Base-by-base conservation (phyloP, 768 basidiomycete genomes). In the Suillus luteus region DNA sequence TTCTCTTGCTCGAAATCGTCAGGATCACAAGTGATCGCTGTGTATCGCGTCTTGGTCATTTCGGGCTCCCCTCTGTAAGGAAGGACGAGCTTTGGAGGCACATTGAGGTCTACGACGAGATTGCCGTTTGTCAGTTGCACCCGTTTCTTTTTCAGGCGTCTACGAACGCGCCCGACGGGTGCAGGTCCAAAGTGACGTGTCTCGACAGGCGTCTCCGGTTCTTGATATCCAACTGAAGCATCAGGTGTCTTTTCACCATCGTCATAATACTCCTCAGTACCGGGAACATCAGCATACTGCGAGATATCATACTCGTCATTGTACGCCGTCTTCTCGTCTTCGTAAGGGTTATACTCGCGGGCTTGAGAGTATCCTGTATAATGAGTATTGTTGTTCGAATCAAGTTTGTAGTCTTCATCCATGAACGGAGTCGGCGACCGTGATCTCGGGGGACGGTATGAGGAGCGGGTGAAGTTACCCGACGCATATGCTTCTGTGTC, bases 21-120 rank as follows among this genome's bases (percentile, higher is more conserved):
- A 1, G 96, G 95, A 72, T 95, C 94, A 73, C 95, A 94, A 11
- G 95, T 97, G 6, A 96, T 91, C 0, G 93, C 95, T 6, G 95
- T 95, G 73, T 90, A 94, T 64, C 91, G 81, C 27, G 88, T 86
- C 71, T 85, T 83, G 68, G 80, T 86, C 72, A 89, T 92, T 76
- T 95, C 92, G 52, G 85, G 81, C 68, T 89, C 84, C 63, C 89
- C 85, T 54, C 83, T 76, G 70, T 91, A 76, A 37, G 91, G 89
- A 64, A 97, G 76, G 22, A 95, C 85, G 46, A 98, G 81, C 69
- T 90, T 90, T 3, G 92, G 87, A 8, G 96, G 96, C 2, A 97
- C 92, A 55, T 86, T 83, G 62, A 95, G 79, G 67, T 95, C 89
- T 17, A 95, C 80, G 17, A 96, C 93, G 51, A 96, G 82, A 73